Conservation (phyloP, 202 grass and related monocot species). For the Digitaria exilis region DNA sequence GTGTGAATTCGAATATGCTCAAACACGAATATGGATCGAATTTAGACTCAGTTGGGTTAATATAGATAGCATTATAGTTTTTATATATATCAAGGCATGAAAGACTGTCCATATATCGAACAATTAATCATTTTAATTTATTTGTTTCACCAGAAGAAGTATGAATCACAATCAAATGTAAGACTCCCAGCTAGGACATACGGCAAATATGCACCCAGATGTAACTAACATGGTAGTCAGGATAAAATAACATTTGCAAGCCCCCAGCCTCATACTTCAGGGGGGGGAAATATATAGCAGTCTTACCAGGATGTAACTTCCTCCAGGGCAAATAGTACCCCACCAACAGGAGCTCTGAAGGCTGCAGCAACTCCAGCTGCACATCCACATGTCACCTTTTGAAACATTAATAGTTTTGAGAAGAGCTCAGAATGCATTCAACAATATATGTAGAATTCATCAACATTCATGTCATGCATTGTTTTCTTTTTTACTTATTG, state of each 20-base stretch:
- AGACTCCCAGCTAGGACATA: neutral
- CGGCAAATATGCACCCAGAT: neutral
- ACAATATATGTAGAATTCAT: constrained; percentile 8
- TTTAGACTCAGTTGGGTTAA: neutral
- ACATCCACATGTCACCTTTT: constrained; percentile 99
- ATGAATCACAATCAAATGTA: neutral
- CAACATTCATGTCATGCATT: neutral
- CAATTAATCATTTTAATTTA: neutral
- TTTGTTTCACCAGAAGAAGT: neutral
- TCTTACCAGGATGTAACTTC: constrained; percentile 98
- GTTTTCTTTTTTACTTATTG: neutral
- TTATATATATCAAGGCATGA: neutral
- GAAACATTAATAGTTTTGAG: constrained; percentile 70
- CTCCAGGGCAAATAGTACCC: constrained; percentile 92
- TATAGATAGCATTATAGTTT: neutral
- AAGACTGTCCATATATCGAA: neutral
- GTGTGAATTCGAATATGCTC: neutral
- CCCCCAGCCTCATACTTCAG: too few relatives aligned
- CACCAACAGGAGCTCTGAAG: constrained; percentile 98
- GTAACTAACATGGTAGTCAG: neutral
- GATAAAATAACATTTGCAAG: neutral
- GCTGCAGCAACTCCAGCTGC: constrained; percentile 99
- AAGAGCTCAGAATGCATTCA: neutral
- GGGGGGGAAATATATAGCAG: constrained; percentile 14
- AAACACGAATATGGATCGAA: neutral